Conservation (phyloP, 495 filamentous ascomycete species). For the Xylona heveae region DNA sequence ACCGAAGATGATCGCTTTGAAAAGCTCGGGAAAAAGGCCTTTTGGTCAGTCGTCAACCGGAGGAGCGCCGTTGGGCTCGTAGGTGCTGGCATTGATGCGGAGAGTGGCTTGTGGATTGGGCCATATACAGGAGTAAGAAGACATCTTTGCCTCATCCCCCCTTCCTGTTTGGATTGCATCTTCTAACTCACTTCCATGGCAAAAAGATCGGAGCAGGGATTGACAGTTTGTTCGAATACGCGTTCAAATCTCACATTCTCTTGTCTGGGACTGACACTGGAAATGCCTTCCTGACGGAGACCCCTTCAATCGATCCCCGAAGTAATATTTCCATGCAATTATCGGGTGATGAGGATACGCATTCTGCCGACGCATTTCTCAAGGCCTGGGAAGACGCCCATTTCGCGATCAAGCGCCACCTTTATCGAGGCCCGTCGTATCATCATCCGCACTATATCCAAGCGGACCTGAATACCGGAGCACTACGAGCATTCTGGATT, state of each 20-base stretch:
- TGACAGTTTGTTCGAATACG: conserved; percentile 97
- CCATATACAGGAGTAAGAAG: conserved; percentile 47
- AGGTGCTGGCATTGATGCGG: conserved; percentile 79
- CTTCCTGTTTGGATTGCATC: neutral
- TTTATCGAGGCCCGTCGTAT: conserved; percentile 41
- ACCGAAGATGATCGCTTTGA: conserved; percentile 78
- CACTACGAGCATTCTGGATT: conserved; percentile 68
- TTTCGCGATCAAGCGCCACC: conserved; percentile 64
- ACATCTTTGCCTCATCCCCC: neutral
- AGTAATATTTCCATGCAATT: conserved; percentile 33
- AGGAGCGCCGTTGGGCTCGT: conserved; percentile 74
- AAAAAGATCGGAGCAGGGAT: conserved; percentile 71
- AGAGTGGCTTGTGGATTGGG: conserved; percentile 75
- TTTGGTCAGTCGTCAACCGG: conserved; percentile 83
- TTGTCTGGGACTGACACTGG: conserved; percentile 35
- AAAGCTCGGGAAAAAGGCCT: conserved; percentile 70
- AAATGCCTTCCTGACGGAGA: conserved; percentile 18
- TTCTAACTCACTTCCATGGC: conserved; percentile 1
- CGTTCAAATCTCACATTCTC: conserved; percentile 78
- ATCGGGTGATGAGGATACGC: conserved; percentile 38
- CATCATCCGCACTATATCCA: conserved; percentile 85
- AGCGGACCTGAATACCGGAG: conserved; percentile 70
- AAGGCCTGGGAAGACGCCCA: conserved; percentile 74
- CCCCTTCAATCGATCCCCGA: conserved; percentile 28
- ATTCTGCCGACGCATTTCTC: conserved; percentile 57